Evolutionary conservation across 495 filamentous ascomycete genomes (phyloP).

Genomic region (Aspergillus kassunensis): DNA sequence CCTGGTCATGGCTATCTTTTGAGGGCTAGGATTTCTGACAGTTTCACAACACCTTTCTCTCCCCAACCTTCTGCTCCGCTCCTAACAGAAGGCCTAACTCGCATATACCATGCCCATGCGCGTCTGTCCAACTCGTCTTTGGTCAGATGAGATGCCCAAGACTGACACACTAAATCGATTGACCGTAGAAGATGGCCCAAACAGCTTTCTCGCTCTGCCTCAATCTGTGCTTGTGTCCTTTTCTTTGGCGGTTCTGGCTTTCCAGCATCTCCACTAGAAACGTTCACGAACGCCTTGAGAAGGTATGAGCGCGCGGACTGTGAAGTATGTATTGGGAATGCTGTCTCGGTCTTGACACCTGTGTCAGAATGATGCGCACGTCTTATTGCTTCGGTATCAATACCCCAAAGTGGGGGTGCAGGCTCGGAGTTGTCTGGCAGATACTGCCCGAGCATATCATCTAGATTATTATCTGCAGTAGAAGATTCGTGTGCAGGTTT

Average conservation of each 20-base stretch:
- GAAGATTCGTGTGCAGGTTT: conserved; percentile 18
- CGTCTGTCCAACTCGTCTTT: conserved; percentile 63
- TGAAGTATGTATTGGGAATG: conserved; percentile 63
- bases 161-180: conserved; percentile 63
- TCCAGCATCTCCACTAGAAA: not conserved
- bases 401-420: conserved; percentile 63
- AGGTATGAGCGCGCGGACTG: conserved; percentile 50
- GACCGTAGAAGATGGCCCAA: conserved; percentile 61
- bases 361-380: conserved; percentile 27
- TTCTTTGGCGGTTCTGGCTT: conserved; percentile 1
- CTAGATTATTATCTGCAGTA: conserved; percentile 9
- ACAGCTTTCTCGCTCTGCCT: conserved; percentile 60
- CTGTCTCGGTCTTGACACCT: conserved; percentile 11
- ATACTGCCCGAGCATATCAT: conserved; percentile 17
- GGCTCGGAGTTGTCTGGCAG: conserved; percentile 10
- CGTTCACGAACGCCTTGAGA: conserved; percentile 28
- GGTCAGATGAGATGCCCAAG: conserved; percentile 58
- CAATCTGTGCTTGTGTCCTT: conserved; percentile 29
- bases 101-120: conserved; percentile 78
- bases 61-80: conserved; percentile 74
- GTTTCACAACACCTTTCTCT: conserved; percentile 64
- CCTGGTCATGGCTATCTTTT: conserved; percentile 39
- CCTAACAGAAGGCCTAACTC: conserved; percentile 69
- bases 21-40: conserved; percentile 62
- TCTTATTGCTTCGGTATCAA: conserved; percentile 68